A percentile compares a stretch with the other conserved stretches of the same genome.
These are phyloP conservation scores for Fagus sylvatica DNA, from an alignment of 306 rosid species.

Conservation along the genomic window DNA sequence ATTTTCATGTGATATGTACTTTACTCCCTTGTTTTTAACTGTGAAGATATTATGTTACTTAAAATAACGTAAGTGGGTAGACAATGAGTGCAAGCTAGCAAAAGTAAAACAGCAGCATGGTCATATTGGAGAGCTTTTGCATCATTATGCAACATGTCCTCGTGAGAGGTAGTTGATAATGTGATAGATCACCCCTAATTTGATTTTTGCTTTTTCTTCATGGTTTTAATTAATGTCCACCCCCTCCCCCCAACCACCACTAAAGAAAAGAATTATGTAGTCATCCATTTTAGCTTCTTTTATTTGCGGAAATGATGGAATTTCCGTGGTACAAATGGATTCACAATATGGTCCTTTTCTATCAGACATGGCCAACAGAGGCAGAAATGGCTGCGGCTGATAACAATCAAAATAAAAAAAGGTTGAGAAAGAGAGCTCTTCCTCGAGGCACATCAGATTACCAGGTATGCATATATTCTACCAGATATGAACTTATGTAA, in stretches of 20 bases:
- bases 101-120: background rate
- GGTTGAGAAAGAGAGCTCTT: conserved; percentile 54
- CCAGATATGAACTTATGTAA: background rate
- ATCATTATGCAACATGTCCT: background rate
- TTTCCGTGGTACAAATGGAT: background rate
- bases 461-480: conserved; percentile 55
- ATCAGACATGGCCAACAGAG: conserved; percentile 97
- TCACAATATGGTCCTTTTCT: conserved; percentile 17
- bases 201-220: too few species aligned
- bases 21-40: background rate
- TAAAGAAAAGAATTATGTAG: background rate
- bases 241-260: too few species aligned
- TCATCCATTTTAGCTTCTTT: background rate
- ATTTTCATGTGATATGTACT: background rate
- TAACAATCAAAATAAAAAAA: conserved; percentile 53
- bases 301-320: background rate
- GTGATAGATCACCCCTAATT: too few species aligned
- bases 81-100: background rate
- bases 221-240: too few species aligned
- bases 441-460: conserved; percentile 93
- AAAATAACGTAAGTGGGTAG: background rate
- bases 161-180: too few species aligned
- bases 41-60: background rate
- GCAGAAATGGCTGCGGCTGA: conserved; percentile 73
- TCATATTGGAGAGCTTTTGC: background rate